Evolutionary conservation across 352 stramenopile species (phyloP), one percentile per base, ranked within the genome.

Genomic region (Globisporangium uncinulatum): DNA sequence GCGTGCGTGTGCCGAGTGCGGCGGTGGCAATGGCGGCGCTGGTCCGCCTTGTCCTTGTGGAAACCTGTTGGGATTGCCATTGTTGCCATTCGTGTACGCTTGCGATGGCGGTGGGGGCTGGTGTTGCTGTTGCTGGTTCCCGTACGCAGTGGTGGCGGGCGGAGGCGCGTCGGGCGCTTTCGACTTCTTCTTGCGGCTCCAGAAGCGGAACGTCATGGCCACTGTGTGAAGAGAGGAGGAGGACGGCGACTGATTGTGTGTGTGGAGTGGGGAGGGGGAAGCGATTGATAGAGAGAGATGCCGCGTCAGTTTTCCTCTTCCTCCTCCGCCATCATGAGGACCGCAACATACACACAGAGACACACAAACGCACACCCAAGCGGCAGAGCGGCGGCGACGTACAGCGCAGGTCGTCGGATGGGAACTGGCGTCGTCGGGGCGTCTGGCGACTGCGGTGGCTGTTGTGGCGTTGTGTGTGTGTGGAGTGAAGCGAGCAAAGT

Each of bases 131-230:
- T 48, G 19, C 4, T 46, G 42, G 42, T 46, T 20, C 42, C 41
- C 41, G 43, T 48, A 48, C 1, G n/a, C 43, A 8, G n/a, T 10
- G 39, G 11, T 4, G 41, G 41, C n/a, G 8, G 43, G 43, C 7
- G 43, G 43, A 8, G 43, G 43, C 43, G 43, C 43, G 43, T 48
- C 36, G 10, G 32, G 51, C 7, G 59, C 29, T 53, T 63, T 42
- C 61, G 83, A 83, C 59, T 65, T 86, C 73, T 92, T 92, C 59
- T 87, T 89, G 54, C 82, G 79, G 24, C 76, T 74, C 68, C 77
- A 92, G 57, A 92, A 92, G 20, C 69, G 70, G 57, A 92, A 89
- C 56, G 73, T 80, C 78, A 91, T 89, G 54, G 31, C 46, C 45
- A 19, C 9, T 24, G 31, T 17, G 20, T 13, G 17, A 6, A 13